phyloP scores from a whole-genome alignment of 2,329 filamentous ascomycete genomes.

The Ceratocystis colombiana region DNA sequence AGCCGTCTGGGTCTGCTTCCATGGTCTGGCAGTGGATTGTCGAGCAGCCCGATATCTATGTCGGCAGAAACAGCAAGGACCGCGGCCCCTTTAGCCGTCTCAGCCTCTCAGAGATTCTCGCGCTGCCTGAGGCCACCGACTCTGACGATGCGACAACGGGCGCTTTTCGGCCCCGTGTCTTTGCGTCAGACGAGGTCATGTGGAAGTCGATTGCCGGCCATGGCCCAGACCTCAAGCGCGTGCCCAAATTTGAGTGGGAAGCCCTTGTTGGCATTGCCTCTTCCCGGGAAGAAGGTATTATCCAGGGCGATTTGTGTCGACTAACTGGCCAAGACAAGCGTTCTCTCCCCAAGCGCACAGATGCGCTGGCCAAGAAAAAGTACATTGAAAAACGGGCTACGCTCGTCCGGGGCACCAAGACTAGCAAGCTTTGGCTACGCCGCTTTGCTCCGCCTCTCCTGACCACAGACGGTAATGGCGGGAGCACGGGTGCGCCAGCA shows the following conservation, averaged over 20 bases:
- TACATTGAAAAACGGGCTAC: conserved; percentile 53
- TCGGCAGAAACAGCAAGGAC: conserved; percentile 23
- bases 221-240: conserved; percentile 46
- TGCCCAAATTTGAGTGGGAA: conserved; percentile 51
- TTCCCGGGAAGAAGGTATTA: conserved; percentile 44
- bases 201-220: conserved; percentile 53
- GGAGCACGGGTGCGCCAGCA: conserved; percentile 27
- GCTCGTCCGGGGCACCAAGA: conserved; percentile 49
- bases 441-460: conserved; percentile 42
- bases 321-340: conserved; percentile 53
- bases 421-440: conserved; percentile 53
- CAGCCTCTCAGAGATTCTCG: conserved; percentile 26
- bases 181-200: conserved; percentile 45
- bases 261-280: conserved; percentile 49
- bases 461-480: conserved; percentile 29
- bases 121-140: conserved; percentile 18
- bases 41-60: conserved; percentile 27
- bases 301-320: conserved; percentile 50
- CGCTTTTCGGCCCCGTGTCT: conserved; percentile 33
- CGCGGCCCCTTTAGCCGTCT: conserved; percentile 27
- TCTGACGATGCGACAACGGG: not conserved
- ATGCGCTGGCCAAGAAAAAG: conserved; percentile 48
- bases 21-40: conserved; percentile 29
- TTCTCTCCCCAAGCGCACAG: conserved; percentile 52
- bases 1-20: conserved; percentile 14